Base-by-base conservation (phyloP, 2,329 filamentous ascomycete species). In the Penicillium sp. region DNA sequence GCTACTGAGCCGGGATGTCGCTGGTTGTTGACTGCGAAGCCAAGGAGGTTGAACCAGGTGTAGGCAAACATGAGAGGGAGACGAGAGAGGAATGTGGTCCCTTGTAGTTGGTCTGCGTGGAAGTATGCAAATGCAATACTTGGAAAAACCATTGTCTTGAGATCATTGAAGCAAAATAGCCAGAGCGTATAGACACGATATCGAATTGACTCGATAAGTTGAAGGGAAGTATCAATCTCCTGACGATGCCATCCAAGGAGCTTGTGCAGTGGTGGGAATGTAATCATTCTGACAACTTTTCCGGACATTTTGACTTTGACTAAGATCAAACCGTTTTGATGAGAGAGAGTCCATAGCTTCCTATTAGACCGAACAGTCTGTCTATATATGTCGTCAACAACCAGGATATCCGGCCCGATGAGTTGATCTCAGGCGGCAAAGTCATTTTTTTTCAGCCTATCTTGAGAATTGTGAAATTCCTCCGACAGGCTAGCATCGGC, bases 21-120 rank as follows among this genome's bases (percentile, higher is more conserved):
- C 58, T 81, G 79, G 63, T 81, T 81, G 37, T 73, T 71, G 19
- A 79, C 69, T 52, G 70, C 6, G 46, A 49, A 35, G n/a, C 70
- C 37, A 16, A 58, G 37, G 16, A 58, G n/a, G 22, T 51, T 49
- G 28, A 49, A 49, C 46, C 46, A 49, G 8, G 46, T 49, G 3
- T 49, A 49, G 16, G 46, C 46, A 22, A 49, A 13, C 46, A 49
- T 35, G 3, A 19, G 7, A 19, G 46, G 28, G 8, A 49, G 46
- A 19, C 26, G 37, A 37, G 16, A 52, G 28, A 52, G 16, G 25
- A 33, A 30, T 37, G 16, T 52, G 13, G 13, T 48, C 28, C 16
- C 37, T 26, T 14, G 35, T 30, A 48, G 28, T 56, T n/a, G 28
- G 59, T 53, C 16, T 7, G 46, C 33, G 58, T 66, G 38, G 56